Evolutionary conservation across 2,329 filamentous ascomycete genomes (phyloP), one percentile per base, ranked within the genome.

Genomic region (Ascochyta fabae): DNA sequence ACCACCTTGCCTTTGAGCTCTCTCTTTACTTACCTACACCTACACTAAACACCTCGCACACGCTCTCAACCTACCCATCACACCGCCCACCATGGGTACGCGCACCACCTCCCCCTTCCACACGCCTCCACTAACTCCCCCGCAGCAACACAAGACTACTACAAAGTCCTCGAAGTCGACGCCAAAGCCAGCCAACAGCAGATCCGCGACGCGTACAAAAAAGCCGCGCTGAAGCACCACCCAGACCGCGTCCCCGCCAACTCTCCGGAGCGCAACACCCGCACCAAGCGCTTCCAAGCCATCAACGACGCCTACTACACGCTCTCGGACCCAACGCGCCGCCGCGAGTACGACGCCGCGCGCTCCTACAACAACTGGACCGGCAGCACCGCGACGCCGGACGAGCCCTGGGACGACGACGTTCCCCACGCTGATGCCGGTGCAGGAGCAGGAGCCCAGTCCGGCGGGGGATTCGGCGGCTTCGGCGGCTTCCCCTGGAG

Each of bases 281-380:
- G 93, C 69, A 99, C 95, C 6, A 90, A 90, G 70, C 88, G 88
- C 73, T 96, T 96, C 80, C 92, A 96, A 76, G 86, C 90, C 62
- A 90, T 96, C 69, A 96, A 96, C 79, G 92, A 96, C 71, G 92
- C 92, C 60, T 96, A 96, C 81, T 96, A 91, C 76, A 93, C 91
- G 0, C 87, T 98, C 26, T 96, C 91, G 0, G 93, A 98, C 73
- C 72, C 88, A 8, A 78, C 81, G 0, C 86, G 94, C 26, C 87
- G 94, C 48, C 83, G 86, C 58, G 92, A 96, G 56, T 98, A 97
- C 78, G 94, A 98, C 71, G 81, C 85, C 48, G 86, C 92, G 56
- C 85, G 89, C 34, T 78, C 71, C 47, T 84, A 86, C 65, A 85
- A 85, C 70, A 66, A 60, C 54, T 77, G 74, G 67, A 66, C 75